A percentile compares a stretch with the other conserved stretches of the same genome.
These are phyloP conservation scores for Leishmania guyanensis DNA, from an alignment of 208 protist species.

Conservation along the genomic window DNA sequence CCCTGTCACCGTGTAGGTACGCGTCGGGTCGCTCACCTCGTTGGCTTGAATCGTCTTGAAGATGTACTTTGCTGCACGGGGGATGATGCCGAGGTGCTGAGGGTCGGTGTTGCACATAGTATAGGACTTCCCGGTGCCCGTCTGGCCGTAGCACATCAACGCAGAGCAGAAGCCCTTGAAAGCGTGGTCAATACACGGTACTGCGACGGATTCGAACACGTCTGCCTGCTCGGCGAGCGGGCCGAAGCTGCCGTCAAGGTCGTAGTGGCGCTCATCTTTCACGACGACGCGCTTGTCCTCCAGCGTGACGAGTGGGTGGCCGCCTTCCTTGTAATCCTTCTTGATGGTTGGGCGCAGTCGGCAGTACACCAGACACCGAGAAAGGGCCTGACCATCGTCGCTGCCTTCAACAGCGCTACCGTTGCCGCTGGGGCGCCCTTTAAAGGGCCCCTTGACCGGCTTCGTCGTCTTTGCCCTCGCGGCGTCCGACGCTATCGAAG, in stretches of 20 bases:
- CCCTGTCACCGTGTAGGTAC: slow-evolving; percentile 52
- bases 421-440: not conserved
- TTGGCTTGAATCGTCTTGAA: slow-evolving; percentile 56
- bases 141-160: slow-evolving; percentile 94
- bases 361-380: slow-evolving; percentile 85
- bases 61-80: slow-evolving; percentile 74
- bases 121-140: slow-evolving; percentile 91
- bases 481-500: not conserved
- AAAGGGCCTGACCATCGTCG: slow-evolving; percentile 27
- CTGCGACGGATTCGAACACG: slow-evolving; percentile 78
- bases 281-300: slow-evolving; percentile 63
- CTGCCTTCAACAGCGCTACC: not conserved
- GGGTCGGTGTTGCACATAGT: slow-evolving; percentile 91
- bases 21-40: slow-evolving; percentile 21
- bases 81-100: slow-evolving; percentile 86
- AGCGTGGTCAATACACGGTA: slow-evolving; percentile 82
- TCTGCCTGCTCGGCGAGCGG: slow-evolving; percentile 67
- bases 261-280: slow-evolving; percentile 83
- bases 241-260: slow-evolving; percentile 86
- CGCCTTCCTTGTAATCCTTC: slow-evolving; percentile 71
- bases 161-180: slow-evolving; percentile 89
- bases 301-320: slow-evolving; percentile 54
- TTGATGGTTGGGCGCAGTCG: slow-evolving; percentile 71
- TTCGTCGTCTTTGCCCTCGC: slow-evolving; percentile 17
- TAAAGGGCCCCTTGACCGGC: slow-evolving; percentile 10